A percentile compares a stretch with the other conserved stretches of the same genome.
Evolutionary conservation across 2,329 filamentous ascomycete genomes (phyloP).

Genomic region (Trichoderma sp.): DNA sequence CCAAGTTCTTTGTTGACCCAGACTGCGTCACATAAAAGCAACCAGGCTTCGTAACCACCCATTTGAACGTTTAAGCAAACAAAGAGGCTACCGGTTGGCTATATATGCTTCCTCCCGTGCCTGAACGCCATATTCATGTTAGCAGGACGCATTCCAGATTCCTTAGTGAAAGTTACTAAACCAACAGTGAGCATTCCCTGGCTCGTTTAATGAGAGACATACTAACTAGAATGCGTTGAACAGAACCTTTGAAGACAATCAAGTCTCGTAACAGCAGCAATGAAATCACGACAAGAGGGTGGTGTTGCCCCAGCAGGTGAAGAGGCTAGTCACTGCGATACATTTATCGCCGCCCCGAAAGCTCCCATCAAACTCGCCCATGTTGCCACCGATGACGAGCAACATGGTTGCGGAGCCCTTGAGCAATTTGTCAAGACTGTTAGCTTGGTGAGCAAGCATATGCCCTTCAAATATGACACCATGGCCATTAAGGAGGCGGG

Average conservation of each 20-base stretch:
- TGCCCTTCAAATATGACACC: too few species aligned
- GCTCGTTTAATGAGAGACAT: not conserved
- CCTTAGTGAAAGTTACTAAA: not conserved
- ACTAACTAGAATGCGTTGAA: not conserved
- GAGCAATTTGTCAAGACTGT: too few species aligned
- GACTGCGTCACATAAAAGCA: not conserved
- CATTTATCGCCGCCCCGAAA: too few species aligned
- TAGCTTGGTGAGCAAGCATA: too few species aligned
- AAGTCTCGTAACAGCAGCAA: not conserved
- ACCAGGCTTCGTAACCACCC: not conserved
- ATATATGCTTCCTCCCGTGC: not conserved
- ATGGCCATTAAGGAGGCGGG: too few species aligned
- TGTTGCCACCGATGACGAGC: too few species aligned
- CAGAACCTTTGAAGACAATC: not conserved
- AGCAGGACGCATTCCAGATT: not conserved
- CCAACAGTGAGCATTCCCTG: not conserved
- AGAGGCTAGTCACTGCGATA: not conserved
- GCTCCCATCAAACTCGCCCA: too few species aligned
- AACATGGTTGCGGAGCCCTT: too few species aligned
- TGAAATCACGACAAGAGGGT: not conserved
- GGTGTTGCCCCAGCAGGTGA: not conserved
- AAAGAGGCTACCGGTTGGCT: not conserved
- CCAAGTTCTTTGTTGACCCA: not conserved
- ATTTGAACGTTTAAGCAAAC: not conserved
- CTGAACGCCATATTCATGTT: not conserved